These are phyloP conservation scores for Entelexis paramagnoliae DNA, from an alignment of 1,139 yeast species.

Conservation along the genomic window DNA sequence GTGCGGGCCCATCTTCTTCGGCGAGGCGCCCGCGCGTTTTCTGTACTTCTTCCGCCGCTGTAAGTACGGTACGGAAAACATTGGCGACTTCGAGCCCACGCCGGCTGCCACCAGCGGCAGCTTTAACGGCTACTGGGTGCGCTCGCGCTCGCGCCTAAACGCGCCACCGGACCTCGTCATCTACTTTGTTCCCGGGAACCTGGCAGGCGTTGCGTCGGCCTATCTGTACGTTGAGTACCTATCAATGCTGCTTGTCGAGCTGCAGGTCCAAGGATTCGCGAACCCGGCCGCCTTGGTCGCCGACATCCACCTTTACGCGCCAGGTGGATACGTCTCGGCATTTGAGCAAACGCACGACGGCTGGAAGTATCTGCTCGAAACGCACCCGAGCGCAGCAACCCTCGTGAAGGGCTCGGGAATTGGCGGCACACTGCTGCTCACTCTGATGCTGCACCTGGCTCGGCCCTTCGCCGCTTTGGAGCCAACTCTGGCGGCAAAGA, in stretches of 20 bases:
- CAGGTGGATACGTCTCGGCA: background rate
- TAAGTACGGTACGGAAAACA: conserved; percentile 23
- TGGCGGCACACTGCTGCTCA: conserved; percentile 36
- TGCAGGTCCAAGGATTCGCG: conserved; percentile 38
- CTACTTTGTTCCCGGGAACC: conserved; percentile 23
- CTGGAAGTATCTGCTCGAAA: conserved; percentile 29
- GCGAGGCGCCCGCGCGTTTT: conserved; percentile 14
- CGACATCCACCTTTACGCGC: conserved; percentile 20
- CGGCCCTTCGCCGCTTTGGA: conserved; percentile 23
- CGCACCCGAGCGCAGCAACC: conserved; percentile 27
- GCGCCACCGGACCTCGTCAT: conserved; percentile 19
- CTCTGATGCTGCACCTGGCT: conserved; percentile 33
- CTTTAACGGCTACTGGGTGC: conserved; percentile 24
- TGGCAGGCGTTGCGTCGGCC: conserved; percentile 27
- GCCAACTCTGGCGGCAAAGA: no score
- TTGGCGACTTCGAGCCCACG: conserved; percentile 19
- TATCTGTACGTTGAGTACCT: conserved; percentile 37
- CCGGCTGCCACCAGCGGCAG: background rate
- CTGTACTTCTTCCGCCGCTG: conserved; percentile 18
- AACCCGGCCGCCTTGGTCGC: conserved; percentile 38
- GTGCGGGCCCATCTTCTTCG: conserved; percentile 17
- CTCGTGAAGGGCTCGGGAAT: conserved; percentile 35
- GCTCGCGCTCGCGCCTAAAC: conserved; percentile 17
- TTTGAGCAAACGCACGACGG: conserved; percentile 24
- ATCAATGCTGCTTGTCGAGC: conserved; percentile 31